Conservation (phyloP, 2,329 filamentous ascomycete genomes). For the Aspergillus ibericus region DNA sequence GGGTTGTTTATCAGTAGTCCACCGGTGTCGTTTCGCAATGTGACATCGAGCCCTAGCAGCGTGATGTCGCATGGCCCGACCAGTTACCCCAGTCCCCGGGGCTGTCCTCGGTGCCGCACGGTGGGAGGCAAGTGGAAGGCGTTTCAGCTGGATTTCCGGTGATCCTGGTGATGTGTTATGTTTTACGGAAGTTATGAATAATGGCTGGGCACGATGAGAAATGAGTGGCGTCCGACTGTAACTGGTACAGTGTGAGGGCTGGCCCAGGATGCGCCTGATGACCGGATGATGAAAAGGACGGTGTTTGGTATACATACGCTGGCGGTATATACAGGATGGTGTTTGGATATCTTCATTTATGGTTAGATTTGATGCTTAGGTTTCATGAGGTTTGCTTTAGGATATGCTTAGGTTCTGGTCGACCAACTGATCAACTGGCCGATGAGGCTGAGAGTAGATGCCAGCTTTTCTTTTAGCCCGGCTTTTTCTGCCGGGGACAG, state of each 20-base stretch:
- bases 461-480: too few species aligned
- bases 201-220: slow-evolving; percentile 19
- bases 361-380: slow-evolving; percentile 3
- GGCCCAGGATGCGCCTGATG: slow-evolving; percentile 12
- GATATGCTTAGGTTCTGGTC: neutral
- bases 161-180: slow-evolving; percentile 18
- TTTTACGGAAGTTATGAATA: slow-evolving; percentile 34
- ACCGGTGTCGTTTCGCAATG: slow-evolving; percentile 39
- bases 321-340: slow-evolving; percentile 23
- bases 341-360: slow-evolving; percentile 6
- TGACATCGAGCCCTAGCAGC: slow-evolving; percentile 34
- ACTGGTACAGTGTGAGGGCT: slow-evolving; percentile 15
- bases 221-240: neutral
- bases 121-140: slow-evolving; percentile 50
- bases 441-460: too few species aligned
- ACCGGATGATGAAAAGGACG: slow-evolving; percentile 24
- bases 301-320: slow-evolving; percentile 14
- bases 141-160: slow-evolving; percentile 51
- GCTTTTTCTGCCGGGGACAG: too few species aligned
- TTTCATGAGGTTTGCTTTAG: too few species aligned
- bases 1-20: slow-evolving; percentile 46
- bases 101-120: slow-evolving; percentile 48
- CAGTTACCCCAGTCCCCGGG: slow-evolving; percentile 41
- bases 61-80: slow-evolving; percentile 34
- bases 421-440: neutral